Evolutionary conservation across 1,139 yeast genomes (phyloP), one percentile per base, ranked within the genome.

Genomic region (Taiozyma sp.): DNA sequence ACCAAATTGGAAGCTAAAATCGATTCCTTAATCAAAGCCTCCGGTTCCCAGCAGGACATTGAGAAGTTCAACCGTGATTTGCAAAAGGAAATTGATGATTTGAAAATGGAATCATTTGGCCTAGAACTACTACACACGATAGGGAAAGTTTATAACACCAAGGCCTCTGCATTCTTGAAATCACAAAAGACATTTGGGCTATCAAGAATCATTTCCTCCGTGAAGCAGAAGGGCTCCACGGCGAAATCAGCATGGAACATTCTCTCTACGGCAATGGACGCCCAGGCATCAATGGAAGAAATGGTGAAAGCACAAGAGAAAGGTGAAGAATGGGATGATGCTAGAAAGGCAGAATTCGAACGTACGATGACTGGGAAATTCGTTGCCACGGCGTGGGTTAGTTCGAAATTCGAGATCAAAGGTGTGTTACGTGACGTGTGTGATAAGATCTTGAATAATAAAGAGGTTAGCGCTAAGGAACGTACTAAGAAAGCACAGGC

Each of bases 81-180:
- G 27, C 65, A 70, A 19, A 71, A 71, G 51, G 93, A 87, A 61
- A 78, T 86, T 55, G 92, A 86, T 60, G 79, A 85, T 28, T 70
- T 87, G 60, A 87, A 87, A 65, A 79, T 86, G 82, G 95, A 87
- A 67, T 84, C 92, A 58, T 87, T 87, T 68, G 96, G 96, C 7
- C 69, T 87, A 54, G 92, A 87, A 66, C 75, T 87, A 39, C 70
- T 87, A 50, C 91, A 86, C 59, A 81, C 81, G 46, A 81, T 87
- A 56, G 91, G 92, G 14, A 80, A 79, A 55, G 78, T 84, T 14
- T 87, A 87, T 65, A 73, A 73, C 46, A 73, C 76, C 36, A 85
- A 84, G 62, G 87, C 90, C 4, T 67, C 71, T 24, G 70, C 75
- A 14, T 78, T 67, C 56, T 60, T 78, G n/a, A 76, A 75, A 59